These are phyloP conservation scores for Beauveria bassiana DNA, from an alignment of 2,329 filamentous ascomycete genomes.

Conservation along the genomic window DNA sequence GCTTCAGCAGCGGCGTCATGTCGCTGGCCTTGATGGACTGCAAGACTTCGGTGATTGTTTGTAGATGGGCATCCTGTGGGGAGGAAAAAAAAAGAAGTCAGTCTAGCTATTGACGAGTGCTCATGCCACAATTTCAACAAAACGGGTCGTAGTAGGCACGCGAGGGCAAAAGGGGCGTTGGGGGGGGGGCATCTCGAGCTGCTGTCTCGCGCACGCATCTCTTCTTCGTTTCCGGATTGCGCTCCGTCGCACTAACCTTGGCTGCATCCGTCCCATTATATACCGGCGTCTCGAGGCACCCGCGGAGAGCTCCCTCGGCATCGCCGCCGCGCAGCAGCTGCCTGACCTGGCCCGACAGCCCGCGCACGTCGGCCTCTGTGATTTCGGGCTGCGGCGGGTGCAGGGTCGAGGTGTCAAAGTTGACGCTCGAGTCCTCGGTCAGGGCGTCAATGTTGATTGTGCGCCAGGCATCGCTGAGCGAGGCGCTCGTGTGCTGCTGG, in stretches of 20 bases:
- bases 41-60: conserved; percentile 84
- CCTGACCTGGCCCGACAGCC: conserved; percentile 70
- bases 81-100: neutral
- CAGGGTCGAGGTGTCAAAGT: conserved; percentile 84
- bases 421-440: conserved; percentile 80
- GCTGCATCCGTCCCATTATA: conserved; percentile 54
- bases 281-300: conserved; percentile 78
- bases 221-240: neutral
- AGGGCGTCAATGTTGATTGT: conserved; percentile 92
- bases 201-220: neutral
- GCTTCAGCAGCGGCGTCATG: conserved; percentile 81
- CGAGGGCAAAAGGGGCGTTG: no score
- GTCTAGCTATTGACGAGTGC: neutral
- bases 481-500: conserved; percentile 53
- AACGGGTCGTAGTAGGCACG: no score
- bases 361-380: conserved; percentile 69
- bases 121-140: neutral
- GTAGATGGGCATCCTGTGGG: conserved; percentile 70
- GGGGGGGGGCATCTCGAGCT: neutral
- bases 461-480: conserved; percentile 62
- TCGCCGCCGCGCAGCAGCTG: conserved; percentile 84
- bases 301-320: conserved; percentile 74
- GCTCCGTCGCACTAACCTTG: conserved; percentile 37
- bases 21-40: conserved; percentile 95
- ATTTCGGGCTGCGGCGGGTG: conserved; percentile 68